Evolutionary conservation across 768 basidiomycete species (phyloP).

Genomic region (Melanogaster broomeanus): DNA sequence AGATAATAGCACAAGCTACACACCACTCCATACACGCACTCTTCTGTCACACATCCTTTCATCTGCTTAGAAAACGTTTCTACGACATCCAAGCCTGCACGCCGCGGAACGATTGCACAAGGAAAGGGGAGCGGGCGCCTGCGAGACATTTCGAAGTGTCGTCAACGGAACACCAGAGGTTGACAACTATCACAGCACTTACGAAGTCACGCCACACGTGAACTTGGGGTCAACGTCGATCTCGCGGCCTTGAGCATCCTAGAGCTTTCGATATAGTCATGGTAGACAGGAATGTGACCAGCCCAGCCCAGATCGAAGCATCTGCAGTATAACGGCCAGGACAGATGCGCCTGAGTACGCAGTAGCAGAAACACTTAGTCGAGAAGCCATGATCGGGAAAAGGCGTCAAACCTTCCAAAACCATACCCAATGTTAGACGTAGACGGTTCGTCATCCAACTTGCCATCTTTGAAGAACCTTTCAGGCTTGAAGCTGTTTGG

Average conservation of each 20-base stretch:
- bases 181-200: background rate
- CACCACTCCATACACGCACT: too few species aligned
- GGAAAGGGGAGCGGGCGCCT: background rate
- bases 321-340: slow-evolving; percentile 3
- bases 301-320: slow-evolving; percentile 1
- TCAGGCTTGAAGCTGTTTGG: slow-evolving; percentile 29
- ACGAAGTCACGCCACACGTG: background rate
- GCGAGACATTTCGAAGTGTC: background rate
- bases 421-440: slow-evolving; percentile 24
- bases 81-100: background rate
- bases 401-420: slow-evolving; percentile 23
- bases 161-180: background rate
- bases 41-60: background rate
- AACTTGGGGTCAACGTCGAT: slow-evolving; percentile 3
- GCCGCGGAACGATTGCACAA: slow-evolving; percentile 1
- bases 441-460: slow-evolving; percentile 3
- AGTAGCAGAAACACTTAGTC: background rate
- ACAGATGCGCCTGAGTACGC: background rate
- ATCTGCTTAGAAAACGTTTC: background rate
- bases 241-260: slow-evolving; percentile 2
- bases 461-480: slow-evolving; percentile 18
- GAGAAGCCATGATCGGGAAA: background rate
- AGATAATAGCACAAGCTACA: too few species aligned
- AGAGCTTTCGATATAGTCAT: background rate
- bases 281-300: slow-evolving; percentile 4